A percentile compares a stretch with the other conserved stretches of the same genome.
Conservation (phyloP, 805 yeast genomes). For the Lipomyces yamanashiensis region DNA sequence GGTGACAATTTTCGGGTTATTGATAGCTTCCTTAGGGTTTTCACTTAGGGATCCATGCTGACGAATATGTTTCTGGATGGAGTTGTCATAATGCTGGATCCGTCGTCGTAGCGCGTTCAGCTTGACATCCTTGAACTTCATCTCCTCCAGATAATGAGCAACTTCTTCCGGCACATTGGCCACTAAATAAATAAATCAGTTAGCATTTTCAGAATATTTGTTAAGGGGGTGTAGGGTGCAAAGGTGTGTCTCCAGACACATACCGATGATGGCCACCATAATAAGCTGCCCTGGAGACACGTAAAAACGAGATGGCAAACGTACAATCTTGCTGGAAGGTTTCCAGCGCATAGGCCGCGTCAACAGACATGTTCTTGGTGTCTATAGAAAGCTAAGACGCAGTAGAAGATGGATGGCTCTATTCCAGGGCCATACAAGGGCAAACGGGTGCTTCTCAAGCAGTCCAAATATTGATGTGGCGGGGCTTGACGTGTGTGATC, state of each 20-base stretch:
- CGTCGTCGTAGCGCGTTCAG: constrained; percentile 69
- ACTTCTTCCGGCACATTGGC: constrained; percentile 89
- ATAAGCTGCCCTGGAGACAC: neutral
- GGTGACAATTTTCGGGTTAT: constrained; percentile 67
- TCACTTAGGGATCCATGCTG: constrained; percentile 80
- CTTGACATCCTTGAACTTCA: constrained; percentile 68
- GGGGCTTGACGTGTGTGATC: constrained; percentile 12
- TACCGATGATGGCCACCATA: neutral
- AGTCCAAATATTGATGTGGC: neutral
- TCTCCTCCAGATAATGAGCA: constrained; percentile 76
- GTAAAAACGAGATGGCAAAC: constrained; percentile 14
- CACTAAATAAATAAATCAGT: constrained; percentile 42
- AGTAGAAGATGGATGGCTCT: constrained; percentile 15
- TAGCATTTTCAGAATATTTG: neutral
- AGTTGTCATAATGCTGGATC: constrained; percentile 72
- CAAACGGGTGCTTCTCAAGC: neutral
- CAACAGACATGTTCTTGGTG: constrained; percentile 53
- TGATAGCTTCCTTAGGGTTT: constrained; percentile 77
- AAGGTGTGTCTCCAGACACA: constrained; percentile 9
- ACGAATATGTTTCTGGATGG: constrained; percentile 78
- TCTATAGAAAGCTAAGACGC: constrained; percentile 8
- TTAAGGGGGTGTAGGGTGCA: neutral
- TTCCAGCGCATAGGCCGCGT: constrained; percentile 83
- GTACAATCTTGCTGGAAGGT: constrained; percentile 58
- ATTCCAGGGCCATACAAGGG: neutral